Percentiles rank a stretch among this genome's conserved stretches.
These are phyloP conservation scores for Hygrocybe punicea DNA, from an alignment of 768 basidiomycete species.

Conservation along the genomic window DNA sequence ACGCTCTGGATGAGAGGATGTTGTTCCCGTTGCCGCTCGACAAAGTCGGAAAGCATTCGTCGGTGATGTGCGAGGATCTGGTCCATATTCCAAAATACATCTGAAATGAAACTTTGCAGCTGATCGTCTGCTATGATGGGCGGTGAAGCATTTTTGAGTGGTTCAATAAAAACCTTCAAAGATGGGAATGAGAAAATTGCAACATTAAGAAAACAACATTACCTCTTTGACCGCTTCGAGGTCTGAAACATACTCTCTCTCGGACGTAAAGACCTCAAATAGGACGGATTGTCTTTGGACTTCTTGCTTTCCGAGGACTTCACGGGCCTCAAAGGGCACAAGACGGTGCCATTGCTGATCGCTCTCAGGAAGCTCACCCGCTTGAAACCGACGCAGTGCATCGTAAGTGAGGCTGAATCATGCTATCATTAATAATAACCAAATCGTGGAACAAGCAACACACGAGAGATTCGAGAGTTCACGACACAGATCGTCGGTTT, in stretches of 20 bases:
- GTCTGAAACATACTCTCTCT: constrained; percentile 84
- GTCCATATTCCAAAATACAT: constrained; percentile 82
- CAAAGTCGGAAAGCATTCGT: constrained; percentile 66
- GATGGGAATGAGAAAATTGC: not conserved
- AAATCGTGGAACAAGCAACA: constrained; percentile 19
- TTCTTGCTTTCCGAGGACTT: constrained; percentile 70
- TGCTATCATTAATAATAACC: constrained; percentile 11
- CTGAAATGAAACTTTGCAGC: constrained; percentile 63
- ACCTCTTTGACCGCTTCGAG: constrained; percentile 65
- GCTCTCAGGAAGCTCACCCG: constrained; percentile 56
- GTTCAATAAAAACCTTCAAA: constrained; percentile 67
- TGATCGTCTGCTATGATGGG: constrained; percentile 57
- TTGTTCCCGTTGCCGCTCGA: constrained; percentile 77
- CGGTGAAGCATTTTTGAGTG: constrained; percentile 57
- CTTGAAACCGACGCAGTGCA: constrained; percentile 63
- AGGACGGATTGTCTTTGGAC: constrained; percentile 82
- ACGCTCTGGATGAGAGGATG: constrained; percentile 80
- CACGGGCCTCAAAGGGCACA: constrained; percentile 67
- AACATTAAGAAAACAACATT: not conserved
- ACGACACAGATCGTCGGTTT: constrained; percentile 27
- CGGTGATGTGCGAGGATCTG: constrained; percentile 66
- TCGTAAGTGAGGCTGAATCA: constrained; percentile 55
- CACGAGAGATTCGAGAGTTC: constrained; percentile 42
- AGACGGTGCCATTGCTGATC: constrained; percentile 83
- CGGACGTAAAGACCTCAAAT: constrained; percentile 87